Percentiles rank a stretch among this genome's conserved stretches.
These are phyloP conservation scores for Saksenaea vasiformis DNA, from an alignment of 371 early-diverging fungal species.

Conservation along the genomic window DNA sequence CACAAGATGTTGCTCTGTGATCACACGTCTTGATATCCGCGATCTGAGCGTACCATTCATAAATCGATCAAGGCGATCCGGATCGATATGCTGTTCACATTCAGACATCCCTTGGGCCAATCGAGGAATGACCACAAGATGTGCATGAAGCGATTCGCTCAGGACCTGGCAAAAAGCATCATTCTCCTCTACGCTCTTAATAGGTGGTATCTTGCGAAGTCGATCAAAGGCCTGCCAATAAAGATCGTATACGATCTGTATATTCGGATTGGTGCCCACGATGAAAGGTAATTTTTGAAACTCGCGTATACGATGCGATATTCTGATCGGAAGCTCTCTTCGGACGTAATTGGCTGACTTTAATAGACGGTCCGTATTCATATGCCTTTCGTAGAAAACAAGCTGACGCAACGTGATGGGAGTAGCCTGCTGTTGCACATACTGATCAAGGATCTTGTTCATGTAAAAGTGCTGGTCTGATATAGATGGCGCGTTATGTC, in stretches of 20 bases:
- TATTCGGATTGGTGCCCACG: constrained; percentile 81
- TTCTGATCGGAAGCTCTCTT: constrained; percentile 80
- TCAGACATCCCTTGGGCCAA: constrained; percentile 79
- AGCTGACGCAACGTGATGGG: constrained; percentile 84
- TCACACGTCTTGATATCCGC: constrained; percentile 81
- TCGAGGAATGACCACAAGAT: constrained; percentile 80
- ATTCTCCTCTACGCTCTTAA: constrained; percentile 72
- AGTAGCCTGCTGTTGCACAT: constrained; percentile 65
- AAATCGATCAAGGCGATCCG: constrained; percentile 68
- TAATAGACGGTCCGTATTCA: constrained; percentile 72
- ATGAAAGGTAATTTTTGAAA: constrained; percentile 83
- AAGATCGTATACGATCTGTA: constrained; percentile 71
- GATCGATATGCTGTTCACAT: constrained; percentile 62
- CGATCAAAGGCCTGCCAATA: constrained; percentile 85
- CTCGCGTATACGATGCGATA: constrained; percentile 85
- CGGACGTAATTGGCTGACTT: constrained; percentile 84
- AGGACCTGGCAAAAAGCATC: constrained; percentile 70
- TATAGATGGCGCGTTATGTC: neutral
- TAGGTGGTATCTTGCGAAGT: constrained; percentile 63
- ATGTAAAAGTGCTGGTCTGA: constrained; percentile 70
- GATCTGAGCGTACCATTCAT: constrained; percentile 78
- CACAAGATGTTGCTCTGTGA: constrained; percentile 84
- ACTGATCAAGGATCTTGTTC: constrained; percentile 75
- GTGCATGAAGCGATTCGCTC: constrained; percentile 59
- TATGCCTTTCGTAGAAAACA: constrained; percentile 77